phyloP scores from a whole-genome alignment of 805 yeast genomes.

The Candida chauliodis region DNA sequence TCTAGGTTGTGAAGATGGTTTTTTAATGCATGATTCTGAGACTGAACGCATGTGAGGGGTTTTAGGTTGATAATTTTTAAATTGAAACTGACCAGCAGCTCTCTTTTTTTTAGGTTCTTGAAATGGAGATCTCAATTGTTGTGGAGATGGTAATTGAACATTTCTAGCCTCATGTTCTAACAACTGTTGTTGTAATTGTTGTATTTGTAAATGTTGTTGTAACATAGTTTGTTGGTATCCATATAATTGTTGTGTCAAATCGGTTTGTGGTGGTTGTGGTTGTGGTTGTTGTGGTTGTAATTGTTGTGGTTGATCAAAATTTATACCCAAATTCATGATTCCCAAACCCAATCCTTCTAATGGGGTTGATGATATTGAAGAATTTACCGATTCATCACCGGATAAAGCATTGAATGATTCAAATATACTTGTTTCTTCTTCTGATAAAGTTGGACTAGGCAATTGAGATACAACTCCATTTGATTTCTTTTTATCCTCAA shows the following conservation, averaged over 20 bases:
- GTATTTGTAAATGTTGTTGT: conserved; percentile 23
- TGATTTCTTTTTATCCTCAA: background rate
- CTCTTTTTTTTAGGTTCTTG: conserved; percentile 16
- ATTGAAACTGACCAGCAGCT: conserved; percentile 15
- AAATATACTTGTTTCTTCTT: conserved; percentile 11
- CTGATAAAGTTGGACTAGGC: conserved; percentile 15
- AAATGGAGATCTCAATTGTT: conserved; percentile 13
- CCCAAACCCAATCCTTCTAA: conserved; percentile 25
- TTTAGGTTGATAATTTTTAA: conserved; percentile 17
- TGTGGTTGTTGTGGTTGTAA: conserved; percentile 1
- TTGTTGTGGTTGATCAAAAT: conserved; percentile 16
- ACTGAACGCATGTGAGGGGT: conserved; percentile 18
- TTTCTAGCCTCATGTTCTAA: conserved; percentile 18
- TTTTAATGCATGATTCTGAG: conserved; percentile 19
- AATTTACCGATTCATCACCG: conserved; percentile 8
- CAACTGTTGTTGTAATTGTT: conserved; percentile 20
- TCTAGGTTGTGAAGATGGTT: too few species aligned
- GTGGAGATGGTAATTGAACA: conserved; percentile 8
- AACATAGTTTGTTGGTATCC: conserved; percentile 20
- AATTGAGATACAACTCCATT: conserved; percentile 10
- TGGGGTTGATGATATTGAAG: background rate
- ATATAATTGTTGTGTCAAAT: conserved; percentile 11
- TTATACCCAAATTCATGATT: conserved; percentile 22
- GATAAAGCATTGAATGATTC: conserved; percentile 17
- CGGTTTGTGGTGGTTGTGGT: conserved; percentile 9